Base-by-base conservation (phyloP, 139 green algal genomes). In the Chlamydomonas asymmetrica region DNA sequence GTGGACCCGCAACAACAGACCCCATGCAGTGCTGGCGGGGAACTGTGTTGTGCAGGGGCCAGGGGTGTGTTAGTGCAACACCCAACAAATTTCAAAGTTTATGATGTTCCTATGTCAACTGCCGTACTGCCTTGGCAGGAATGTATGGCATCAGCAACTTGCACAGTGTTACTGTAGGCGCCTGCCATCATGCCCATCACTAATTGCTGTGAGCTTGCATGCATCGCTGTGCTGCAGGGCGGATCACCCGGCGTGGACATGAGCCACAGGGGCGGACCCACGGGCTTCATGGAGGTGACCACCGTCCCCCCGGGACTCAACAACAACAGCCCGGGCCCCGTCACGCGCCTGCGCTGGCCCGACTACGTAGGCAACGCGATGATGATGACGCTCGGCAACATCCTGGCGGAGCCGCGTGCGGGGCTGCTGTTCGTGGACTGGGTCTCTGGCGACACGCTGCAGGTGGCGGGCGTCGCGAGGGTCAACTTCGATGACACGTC, bases 311-410 rank as follows among this genome's bases (percentile, higher is more conserved):
- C 2, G 40, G 63, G 40, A 23, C 25, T 23, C 8, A 18, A 27
- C 25, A 39, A 59, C 39, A n/a, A n/a, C n/a, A n/a, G n/a, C n/a
- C n/a, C n/a, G 29, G 3, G 29, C 29, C 29, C 29, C 22, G 29
- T 10, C 10, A 29, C 56, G 6, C 1, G 22, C 23, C 71, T 86
- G 8, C 25, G 34, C 7, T 86, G 80, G 80, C 38, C 74, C 5
- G 80, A 86, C 48, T 86, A 77, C 69, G 56, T 52, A 5, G 80
- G 80, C 69, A 86, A 86, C 65, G 56, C 65, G 65, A 67, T 82
- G 32, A 82, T 82, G 70, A 38, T 78, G 41, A 86, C 73, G 1
- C 69, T 86, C 5, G 80, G 81, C 40, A 86, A 86, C 74, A 39
- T 86, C 27, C n/a, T 48, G 25, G 23, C 48, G 9, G 69, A 82